These are phyloP conservation scores for Fagus sylvatica DNA, from an alignment of 306 rosid genomes.

Conservation along the genomic window DNA sequence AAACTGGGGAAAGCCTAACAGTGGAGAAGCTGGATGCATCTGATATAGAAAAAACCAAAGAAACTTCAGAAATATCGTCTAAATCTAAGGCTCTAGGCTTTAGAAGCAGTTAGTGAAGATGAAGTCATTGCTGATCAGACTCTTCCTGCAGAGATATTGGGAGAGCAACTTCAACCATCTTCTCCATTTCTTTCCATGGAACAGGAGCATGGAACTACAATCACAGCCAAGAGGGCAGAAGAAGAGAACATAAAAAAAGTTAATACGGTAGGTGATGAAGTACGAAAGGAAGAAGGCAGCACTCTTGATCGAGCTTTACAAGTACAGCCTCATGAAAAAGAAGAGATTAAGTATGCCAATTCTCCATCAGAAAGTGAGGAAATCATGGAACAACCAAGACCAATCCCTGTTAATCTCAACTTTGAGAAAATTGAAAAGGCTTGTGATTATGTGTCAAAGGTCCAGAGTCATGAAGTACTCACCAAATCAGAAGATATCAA, in stretches of 20 bases:
- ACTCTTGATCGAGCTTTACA: background rate
- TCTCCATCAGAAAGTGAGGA: slow-evolving; percentile 14
- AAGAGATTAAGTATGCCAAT: background rate
- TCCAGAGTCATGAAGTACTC: slow-evolving; percentile 17
- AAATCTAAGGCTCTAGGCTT: background rate
- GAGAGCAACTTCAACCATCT: slow-evolving; percentile 4
- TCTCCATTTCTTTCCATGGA: background rate
- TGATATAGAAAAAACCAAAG: slow-evolving; percentile 24
- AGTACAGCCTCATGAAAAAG: slow-evolving; percentile 3
- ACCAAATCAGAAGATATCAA: slow-evolving; percentile 22
- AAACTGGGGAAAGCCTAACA: background rate
- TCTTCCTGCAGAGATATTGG: background rate
- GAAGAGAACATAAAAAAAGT: slow-evolving; percentile 3
- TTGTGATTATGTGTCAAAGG: slow-evolving; percentile 1
- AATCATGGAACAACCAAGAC: background rate
- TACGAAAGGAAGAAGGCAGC: slow-evolving; percentile 5
- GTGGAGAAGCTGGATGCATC: slow-evolving; percentile 13
- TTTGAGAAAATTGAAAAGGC: background rate
- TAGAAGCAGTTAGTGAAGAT: slow-evolving; percentile 11
- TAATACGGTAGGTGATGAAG: background rate
- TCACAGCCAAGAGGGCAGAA: slow-evolving; percentile 3
- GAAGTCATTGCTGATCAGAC: slow-evolving; percentile 10
- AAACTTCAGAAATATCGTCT: background rate
- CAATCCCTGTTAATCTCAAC: slow-evolving; percentile 2
- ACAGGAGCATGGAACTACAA: background rate